phyloP scores from a whole-genome alignment of 441 rosid species.

The Hura crepitans region DNA sequence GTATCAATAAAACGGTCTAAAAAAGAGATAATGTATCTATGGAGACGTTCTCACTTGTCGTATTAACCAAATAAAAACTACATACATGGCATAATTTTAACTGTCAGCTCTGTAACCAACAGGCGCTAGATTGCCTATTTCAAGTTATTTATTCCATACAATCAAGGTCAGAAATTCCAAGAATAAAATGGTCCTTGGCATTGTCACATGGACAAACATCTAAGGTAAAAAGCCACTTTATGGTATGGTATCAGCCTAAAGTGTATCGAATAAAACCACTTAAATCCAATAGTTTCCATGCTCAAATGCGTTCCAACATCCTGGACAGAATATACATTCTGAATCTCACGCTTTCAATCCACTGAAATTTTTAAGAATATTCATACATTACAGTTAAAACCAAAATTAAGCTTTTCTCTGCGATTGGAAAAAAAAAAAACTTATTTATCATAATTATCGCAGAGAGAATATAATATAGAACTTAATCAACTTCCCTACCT shows the following conservation, averaged over 20 bases:
- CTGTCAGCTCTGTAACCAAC: not conserved
- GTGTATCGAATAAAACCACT: not conserved
- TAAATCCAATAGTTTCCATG: not conserved
- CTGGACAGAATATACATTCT: not conserved
- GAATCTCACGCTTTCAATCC: not conserved
- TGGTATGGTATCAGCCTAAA: not conserved
- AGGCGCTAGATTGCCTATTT: not conserved
- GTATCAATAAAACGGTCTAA: not conserved
- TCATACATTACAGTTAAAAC: not conserved
- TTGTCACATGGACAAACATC: not conserved
- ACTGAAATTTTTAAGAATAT: not conserved
- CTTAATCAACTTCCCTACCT: not conserved
- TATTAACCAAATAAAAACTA: not conserved
- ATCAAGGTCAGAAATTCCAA: not conserved
- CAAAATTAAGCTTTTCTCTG: not conserved
- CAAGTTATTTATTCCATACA: not conserved
- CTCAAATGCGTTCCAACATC: not conserved
- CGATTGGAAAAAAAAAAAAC: too few species aligned
- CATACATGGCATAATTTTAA: not conserved
- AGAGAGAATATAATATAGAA: not conserved
- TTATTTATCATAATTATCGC: not conserved
- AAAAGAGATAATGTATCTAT: too few species aligned
- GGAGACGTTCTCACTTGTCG: too few species aligned
- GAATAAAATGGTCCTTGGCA: not conserved
- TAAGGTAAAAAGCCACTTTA: not conserved